Evolutionary conservation across 2,329 filamentous ascomycete genomes (phyloP).

Genomic region (Pseudohalonectria lignicola): DNA sequence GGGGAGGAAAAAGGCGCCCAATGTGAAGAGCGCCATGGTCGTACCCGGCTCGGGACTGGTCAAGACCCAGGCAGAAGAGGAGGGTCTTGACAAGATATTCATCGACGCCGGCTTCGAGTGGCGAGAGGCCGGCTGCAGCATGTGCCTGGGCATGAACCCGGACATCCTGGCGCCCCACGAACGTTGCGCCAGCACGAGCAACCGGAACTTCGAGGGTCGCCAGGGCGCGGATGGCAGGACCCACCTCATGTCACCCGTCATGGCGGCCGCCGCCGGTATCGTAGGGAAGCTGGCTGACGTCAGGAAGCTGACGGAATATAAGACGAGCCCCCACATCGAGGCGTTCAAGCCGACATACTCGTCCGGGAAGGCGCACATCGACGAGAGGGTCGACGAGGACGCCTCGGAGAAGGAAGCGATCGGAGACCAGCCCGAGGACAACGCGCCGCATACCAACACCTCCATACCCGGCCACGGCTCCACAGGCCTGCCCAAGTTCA

Average conservation of each 20-base stretch:
- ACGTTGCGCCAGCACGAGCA: conserved; percentile 89
- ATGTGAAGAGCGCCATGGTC: conserved; percentile 90
- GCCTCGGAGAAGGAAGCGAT: conserved; percentile 42
- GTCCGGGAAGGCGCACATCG: conserved; percentile 33
- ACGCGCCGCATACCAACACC: conserved; percentile 52
- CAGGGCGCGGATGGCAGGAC: conserved; percentile 88
- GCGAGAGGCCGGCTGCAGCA: conserved; percentile 96
- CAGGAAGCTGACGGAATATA: conserved; percentile 59
- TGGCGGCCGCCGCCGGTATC: conserved; percentile 87
- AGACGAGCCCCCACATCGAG: conserved; percentile 48
- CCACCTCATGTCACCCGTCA: conserved; percentile 93
- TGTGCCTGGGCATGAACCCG: conserved; percentile 99
- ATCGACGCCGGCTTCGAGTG: conserved; percentile 88
- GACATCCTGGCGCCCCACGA: conserved; percentile 90
- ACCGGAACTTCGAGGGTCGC: conserved; percentile 94
- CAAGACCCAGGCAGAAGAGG: conserved; percentile 81
- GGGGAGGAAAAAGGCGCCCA: conserved; percentile 75
- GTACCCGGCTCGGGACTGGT: conserved; percentile 93
- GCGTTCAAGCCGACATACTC: conserved; percentile 26
- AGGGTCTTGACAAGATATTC: conserved; percentile 92
- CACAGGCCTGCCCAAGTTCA: conserved; percentile 73
- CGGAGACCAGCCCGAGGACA: conserved; percentile 50
- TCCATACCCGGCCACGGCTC: conserved; percentile 32
- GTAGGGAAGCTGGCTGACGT: conserved; percentile 88
- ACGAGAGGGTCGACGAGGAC: conserved; percentile 40